phyloP scores from a whole-genome alignment of 2,329 filamentous ascomycete species.

The Cadophora sp. region DNA sequence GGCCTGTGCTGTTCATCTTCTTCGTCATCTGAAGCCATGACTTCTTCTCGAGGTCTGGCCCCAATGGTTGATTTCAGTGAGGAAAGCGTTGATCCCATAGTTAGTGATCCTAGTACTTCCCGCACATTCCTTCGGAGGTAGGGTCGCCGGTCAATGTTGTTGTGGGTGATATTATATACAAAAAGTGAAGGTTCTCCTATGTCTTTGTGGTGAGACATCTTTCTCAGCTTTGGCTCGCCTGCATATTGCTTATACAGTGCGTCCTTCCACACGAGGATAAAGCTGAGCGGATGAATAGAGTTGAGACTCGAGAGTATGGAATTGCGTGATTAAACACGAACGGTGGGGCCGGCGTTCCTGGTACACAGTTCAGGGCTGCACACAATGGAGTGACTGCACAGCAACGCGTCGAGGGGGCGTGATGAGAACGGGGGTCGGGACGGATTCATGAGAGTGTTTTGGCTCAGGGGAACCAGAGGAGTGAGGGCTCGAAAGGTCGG shows the following conservation, averaged over 20 bases:
- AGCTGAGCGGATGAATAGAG: slow-evolving; percentile 5
- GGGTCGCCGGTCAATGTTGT: slow-evolving; percentile 18
- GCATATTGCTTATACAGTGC: slow-evolving; percentile 21
- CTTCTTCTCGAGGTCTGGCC: slow-evolving; percentile 21
- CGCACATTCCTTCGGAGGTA: slow-evolving; percentile 40
- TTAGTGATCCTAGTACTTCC: slow-evolving; percentile 28
- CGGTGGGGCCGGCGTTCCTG: background rate
- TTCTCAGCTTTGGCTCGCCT: slow-evolving; percentile 32
- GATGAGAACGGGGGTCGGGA: background rate
- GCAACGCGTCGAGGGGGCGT: slow-evolving; percentile 6
- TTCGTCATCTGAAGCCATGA: slow-evolving; percentile 29
- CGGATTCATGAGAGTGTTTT: slow-evolving; percentile 6
- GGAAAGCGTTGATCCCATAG: slow-evolving; percentile 36
- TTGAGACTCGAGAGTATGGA: background rate
- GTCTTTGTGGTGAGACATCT: slow-evolving; percentile 35
- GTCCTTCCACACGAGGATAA: background rate
- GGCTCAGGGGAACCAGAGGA: slow-evolving; percentile 6
- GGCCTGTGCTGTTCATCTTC: slow-evolving; percentile 38
- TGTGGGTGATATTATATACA: slow-evolving; percentile 23
- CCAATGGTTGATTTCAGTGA: slow-evolving; percentile 23
- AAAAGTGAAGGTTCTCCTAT: slow-evolving; percentile 30
- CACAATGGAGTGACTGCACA: background rate
- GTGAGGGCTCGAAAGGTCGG: background rate
- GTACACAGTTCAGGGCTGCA: background rate
- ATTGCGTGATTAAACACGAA: background rate